phyloP scores from a whole-genome alignment of 2,329 filamentous ascomycete genomes.

The Exophiala sp. region DNA sequence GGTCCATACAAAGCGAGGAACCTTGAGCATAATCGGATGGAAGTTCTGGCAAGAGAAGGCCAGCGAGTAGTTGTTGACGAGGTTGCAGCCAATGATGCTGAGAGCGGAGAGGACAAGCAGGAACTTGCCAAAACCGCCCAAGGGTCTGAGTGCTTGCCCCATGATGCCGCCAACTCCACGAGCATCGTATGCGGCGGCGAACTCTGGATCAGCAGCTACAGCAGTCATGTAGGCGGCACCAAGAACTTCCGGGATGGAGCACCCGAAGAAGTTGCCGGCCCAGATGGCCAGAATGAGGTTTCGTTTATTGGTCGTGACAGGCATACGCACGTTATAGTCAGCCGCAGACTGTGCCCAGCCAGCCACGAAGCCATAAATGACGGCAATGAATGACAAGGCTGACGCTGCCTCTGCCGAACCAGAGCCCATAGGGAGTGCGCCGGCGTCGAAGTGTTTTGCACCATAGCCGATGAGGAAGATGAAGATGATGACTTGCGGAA shows the following conservation, averaged over 20 bases:
- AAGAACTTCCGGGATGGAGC: conserved; percentile 5
- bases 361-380: conserved; percentile 36
- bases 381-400: conserved; percentile 35
- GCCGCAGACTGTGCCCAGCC: conserved; percentile 38
- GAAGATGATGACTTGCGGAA: conserved; percentile 36
- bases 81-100: background rate
- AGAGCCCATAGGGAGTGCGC: conserved; percentile 28
- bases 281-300: conserved; percentile 16
- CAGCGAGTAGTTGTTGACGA: conserved; percentile 8
- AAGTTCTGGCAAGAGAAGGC: conserved; percentile 10
- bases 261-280: conserved; percentile 10
- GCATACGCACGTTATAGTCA: conserved; percentile 39
- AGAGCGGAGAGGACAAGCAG: conserved; percentile 1
- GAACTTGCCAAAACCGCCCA: conserved; percentile 5
- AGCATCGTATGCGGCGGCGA: conserved; percentile 2
- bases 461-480: conserved; percentile 37
- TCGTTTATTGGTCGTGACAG: conserved; percentile 29
- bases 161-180: conserved; percentile 5
- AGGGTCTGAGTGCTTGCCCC: conserved; percentile 1
- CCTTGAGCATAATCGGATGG: conserved; percentile 5
- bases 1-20: background rate
- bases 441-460: conserved; percentile 32
- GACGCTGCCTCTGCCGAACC: conserved; percentile 34
- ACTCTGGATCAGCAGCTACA: conserved; percentile 5
- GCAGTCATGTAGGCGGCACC: conserved; percentile 10